Base-by-base conservation (phyloP, 768 basidiomycete species). In the Leccinum boreale region DNA sequence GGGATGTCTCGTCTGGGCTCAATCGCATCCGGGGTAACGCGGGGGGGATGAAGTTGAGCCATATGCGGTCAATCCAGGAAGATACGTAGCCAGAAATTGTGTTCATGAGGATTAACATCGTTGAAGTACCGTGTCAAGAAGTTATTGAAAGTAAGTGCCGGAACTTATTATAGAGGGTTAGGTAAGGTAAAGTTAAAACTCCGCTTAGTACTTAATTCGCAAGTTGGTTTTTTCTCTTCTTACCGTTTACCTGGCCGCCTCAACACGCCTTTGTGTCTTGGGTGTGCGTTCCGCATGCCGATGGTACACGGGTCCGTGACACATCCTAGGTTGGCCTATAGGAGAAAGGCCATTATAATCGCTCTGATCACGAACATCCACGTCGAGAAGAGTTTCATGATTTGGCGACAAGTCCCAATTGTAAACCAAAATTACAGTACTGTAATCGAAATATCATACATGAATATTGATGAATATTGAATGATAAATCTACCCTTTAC, bases 361-460 rank as follows among this genome's bases (percentile, higher is more conserved):
- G 83, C 89, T 90, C 87, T 78, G 72, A 85, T 85, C 85, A 81
- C 87, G 77, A 70, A 75, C 56, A 69, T 68, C 62, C 75, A 90
- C 86, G 87, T 81, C 65, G 85, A 83, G 76, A 81, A 81, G 87
- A 88, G 89, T 91, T 92, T 92, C 89, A 90, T 91, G 85, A 77
- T 77, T 82, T 73, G 89, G 89, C 87, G 58, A 89, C 79, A 89
- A 59, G 31, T 53, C 14, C 14, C 46, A n/a, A 26, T 33, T 51
- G 23, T 36, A 24, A 8, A 9, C 26, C 17, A 5, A 24, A 12
- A 33, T 46, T 2, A 8, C 28, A 24, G 9, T 2, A 8, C 28
- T 21, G 9, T 49, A 2, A 19, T 44, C 42, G 19, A 11, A 19
- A 42, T 44, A 36, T 19, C 10, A 44, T 49, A 50, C n/a, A 8